Conservation (phyloP, 257 asterid genomes). For the Solanum virginianum region DNA sequence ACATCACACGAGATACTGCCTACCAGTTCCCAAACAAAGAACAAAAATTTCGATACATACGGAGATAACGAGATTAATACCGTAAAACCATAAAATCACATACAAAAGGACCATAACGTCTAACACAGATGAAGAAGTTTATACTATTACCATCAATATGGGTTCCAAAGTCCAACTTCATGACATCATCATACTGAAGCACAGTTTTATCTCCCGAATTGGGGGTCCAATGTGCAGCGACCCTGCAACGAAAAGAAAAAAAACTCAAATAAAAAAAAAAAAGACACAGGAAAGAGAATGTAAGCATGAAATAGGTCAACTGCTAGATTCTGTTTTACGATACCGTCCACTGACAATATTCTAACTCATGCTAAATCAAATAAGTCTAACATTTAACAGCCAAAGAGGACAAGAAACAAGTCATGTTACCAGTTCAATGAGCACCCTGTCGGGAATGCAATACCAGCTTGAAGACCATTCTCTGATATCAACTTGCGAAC, state of each 20-base stretch:
- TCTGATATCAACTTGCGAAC: slow-evolving; percentile 88
- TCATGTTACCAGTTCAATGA: slow-evolving; percentile 69
- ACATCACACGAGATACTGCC: neutral
- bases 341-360: neutral
- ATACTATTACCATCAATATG: slow-evolving; percentile 79
- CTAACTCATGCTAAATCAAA: neutral
- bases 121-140: neutral
- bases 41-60: neutral
- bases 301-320: neutral
- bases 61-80: neutral
- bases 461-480: slow-evolving; percentile 98
- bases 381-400: neutral
- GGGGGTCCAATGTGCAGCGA: slow-evolving; percentile 99
- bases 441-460: slow-evolving; percentile 99
- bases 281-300: neutral
- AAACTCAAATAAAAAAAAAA: neutral
- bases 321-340: neutral
- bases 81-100: neutral
- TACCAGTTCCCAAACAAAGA: neutral
- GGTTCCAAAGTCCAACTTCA: slow-evolving; percentile 98
- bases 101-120: neutral
- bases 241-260: slow-evolving; percentile 36
- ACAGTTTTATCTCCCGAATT: slow-evolving; percentile 91
- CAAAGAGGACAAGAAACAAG: neutral
- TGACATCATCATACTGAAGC: slow-evolving; percentile 93